phyloP scores from a whole-genome alignment of 768 basidiomycete genomes.

The Tricholoma sp. region DNA sequence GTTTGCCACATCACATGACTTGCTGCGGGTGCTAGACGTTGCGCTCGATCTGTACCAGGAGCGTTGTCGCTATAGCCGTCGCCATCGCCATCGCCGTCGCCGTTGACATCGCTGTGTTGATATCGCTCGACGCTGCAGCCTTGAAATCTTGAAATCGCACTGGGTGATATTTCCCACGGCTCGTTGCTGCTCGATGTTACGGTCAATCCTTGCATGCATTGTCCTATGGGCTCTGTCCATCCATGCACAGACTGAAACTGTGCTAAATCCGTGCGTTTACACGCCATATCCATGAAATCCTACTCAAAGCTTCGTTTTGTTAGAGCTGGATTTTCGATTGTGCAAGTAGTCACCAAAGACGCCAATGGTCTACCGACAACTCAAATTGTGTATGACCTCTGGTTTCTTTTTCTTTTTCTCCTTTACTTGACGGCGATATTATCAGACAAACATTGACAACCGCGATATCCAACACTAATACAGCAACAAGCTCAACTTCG shows the following conservation, averaged over 20 bases:
- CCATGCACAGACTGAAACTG: constrained; percentile 45
- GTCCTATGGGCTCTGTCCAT: constrained; percentile 16
- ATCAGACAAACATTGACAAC: constrained; percentile 19
- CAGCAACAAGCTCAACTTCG: constrained; percentile 18
- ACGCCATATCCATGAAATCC: background rate
- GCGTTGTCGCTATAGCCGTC: too few species aligned
- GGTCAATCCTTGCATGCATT: background rate
- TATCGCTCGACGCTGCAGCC: background rate
- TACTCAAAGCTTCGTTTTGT: background rate
- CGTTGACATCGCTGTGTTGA: too few species aligned
- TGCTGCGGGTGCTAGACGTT: too few species aligned
- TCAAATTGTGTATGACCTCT: constrained; percentile 10
- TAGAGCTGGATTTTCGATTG: constrained; percentile 45
- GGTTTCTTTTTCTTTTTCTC: background rate
- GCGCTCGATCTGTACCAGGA: too few species aligned
- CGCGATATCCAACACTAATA: background rate
- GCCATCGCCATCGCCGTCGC: background rate
- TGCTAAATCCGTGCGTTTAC: constrained; percentile 40
- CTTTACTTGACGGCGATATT: background rate
- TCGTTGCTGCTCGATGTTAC: background rate
- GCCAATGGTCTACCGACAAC: constrained; percentile 8
- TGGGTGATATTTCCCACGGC: too few species aligned
- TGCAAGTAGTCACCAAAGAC: constrained; percentile 30
- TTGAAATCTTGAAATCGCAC: background rate
- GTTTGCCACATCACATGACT: background rate